Evolutionary conservation across 495 filamentous ascomycete species (phyloP), one percentile per base, ranked within the genome.

Genomic region (Emericellopsis terricola): DNA sequence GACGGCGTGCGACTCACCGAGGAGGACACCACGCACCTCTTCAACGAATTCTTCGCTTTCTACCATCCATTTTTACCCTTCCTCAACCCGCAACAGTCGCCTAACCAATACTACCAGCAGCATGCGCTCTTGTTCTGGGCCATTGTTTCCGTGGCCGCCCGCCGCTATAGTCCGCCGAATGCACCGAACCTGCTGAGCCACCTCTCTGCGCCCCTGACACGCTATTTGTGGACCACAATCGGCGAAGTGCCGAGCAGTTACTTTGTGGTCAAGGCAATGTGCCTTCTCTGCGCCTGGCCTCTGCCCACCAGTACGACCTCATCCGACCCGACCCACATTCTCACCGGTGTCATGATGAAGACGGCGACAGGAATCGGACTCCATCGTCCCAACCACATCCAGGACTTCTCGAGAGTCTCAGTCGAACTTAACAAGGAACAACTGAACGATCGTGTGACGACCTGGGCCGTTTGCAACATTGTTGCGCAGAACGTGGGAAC

Each of bases 381-480:
- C 31, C 85, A 94, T 46, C 73, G 84, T 15, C 85, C 85, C 6
- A 85, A 78, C 27, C 80, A 93, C 53, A 76, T 78, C 14, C 82
- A 92, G 49, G 85, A 94, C 54, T 94, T 93, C 53, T 80, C 78
- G 17, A 71, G 82, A 15, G 78, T 81, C 27, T 72, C 74, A 3
- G 71, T 92, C 13, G 78, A 87, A 42, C 66, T 92, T 21, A 80
- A 79, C 41, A 78, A 81, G 38, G 81, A 86, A 42, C 81, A 92
- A 40, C 62, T 94, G 36, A 69, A 75, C 42, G 85, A 94, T 46
- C 71, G 86, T 35, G 74, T 93, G 29, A 70, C 73, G 38, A 94
- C 85, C 1, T 94, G 85, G 85, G 84, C 83, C 11, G 75, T 82
- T 8, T 87, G 81, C 48, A 94, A 94, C 48, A 82, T 89, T 46